Evolutionary conservation across 1,139 yeast species (phyloP).

Genomic region (Suhomyces maxii): DNA sequence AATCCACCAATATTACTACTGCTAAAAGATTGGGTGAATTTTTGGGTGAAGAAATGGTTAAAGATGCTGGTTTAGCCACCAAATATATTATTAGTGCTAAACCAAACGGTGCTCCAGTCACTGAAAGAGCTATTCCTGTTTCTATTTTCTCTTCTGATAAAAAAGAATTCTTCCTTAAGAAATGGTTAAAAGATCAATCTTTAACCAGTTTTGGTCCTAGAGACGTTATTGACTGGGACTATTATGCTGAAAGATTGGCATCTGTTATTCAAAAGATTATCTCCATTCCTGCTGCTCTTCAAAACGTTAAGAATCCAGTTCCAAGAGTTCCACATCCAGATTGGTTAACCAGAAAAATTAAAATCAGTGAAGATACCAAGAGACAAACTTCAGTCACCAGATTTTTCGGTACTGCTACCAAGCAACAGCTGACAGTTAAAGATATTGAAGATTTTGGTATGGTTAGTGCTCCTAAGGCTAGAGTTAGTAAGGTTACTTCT

Average conservation of each 20-base stretch:
- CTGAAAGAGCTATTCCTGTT: slow-evolving; percentile 96
- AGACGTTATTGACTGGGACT: slow-evolving; percentile 88
- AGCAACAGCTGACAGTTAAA: slow-evolving; percentile 37
- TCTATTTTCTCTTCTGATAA: slow-evolving; percentile 86
- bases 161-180: slow-evolving; percentile 67
- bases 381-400: slow-evolving; percentile 67
- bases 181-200: slow-evolving; percentile 84
- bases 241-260: slow-evolving; percentile 86
- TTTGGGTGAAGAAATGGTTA: slow-evolving; percentile 95
- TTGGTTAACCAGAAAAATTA: slow-evolving; percentile 76
- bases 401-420: slow-evolving; percentile 52
- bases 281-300: slow-evolving; percentile 96
- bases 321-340: slow-evolving; percentile 94
- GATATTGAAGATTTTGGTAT: slow-evolving; percentile 83
- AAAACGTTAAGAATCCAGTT: slow-evolving; percentile 87
- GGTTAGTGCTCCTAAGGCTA: slow-evolving; percentile 25
- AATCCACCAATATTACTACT: slow-evolving; percentile 93
- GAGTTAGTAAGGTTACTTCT: slow-evolving; percentile 53
- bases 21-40: slow-evolving; percentile 93
- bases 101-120: slow-evolving; percentile 86
- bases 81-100: slow-evolving; percentile 86
- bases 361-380: slow-evolving; percentile 58
- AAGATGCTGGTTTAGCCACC: slow-evolving; percentile 94
- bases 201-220: slow-evolving; percentile 87
- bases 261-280: slow-evolving; percentile 94